Conservation (phyloP, 2,329 filamentous ascomycete genomes). For the Dothistroma septosporum region DNA sequence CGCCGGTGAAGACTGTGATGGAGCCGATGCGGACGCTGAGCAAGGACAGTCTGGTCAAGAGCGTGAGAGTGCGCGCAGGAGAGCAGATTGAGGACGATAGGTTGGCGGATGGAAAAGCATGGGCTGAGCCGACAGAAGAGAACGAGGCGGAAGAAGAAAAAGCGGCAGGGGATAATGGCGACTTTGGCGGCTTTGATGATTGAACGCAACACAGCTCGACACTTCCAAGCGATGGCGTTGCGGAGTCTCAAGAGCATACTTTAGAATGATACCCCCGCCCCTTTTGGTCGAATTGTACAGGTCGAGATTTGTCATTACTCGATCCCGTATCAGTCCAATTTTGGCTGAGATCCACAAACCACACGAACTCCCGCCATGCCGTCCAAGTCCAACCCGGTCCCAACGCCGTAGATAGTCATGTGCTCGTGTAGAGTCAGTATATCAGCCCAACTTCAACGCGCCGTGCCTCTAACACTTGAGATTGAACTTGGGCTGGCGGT, state of each 20-base stretch:
- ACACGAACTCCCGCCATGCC: not conserved
- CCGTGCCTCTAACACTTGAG: constrained; percentile 19
- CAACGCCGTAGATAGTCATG: constrained; percentile 2
- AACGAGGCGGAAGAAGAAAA: constrained; percentile 41
- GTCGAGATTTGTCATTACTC: not conserved
- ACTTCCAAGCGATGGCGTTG: not conserved
- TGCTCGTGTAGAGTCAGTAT: not conserved
- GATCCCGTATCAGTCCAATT: not conserved
- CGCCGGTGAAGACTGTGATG: constrained; percentile 49
- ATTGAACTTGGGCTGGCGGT: constrained; percentile 20
- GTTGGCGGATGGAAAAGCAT: constrained; percentile 55
- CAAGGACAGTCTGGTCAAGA: constrained; percentile 61
- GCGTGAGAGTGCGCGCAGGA: constrained; percentile 63
- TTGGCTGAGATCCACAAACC: not conserved
- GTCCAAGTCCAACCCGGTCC: not conserved
- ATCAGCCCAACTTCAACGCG: not conserved
- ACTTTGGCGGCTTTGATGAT: constrained; percentile 60
- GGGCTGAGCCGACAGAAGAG: constrained; percentile 36
- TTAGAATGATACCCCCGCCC: not conserved
- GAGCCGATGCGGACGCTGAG: constrained; percentile 55
- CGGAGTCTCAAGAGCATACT: not conserved
- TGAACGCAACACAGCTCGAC: constrained; percentile 36
- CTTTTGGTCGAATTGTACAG: not conserved
- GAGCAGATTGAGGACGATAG: constrained; percentile 72
- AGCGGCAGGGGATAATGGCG: constrained; percentile 39